Evolutionary conservation across 495 filamentous ascomycete genomes (phyloP).

Genomic region (Immersiella caudata): DNA sequence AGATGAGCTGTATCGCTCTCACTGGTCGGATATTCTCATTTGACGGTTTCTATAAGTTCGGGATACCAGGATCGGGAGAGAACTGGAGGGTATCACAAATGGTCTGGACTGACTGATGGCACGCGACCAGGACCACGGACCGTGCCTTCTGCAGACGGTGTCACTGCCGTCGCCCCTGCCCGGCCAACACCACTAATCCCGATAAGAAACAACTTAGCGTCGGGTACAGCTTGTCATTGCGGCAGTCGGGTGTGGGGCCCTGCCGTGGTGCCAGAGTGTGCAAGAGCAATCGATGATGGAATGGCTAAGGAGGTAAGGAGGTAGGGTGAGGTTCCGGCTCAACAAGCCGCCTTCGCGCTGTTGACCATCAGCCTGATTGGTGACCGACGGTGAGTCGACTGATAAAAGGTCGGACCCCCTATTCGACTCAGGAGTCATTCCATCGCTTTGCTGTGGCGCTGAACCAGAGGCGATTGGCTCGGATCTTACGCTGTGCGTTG

Average conservation of each 20-base stretch:
- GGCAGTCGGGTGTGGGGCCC: not conserved
- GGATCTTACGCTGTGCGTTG: too few relatives aligned
- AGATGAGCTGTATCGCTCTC: not conserved
- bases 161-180: not conserved
- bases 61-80: not conserved
- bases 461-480: too few relatives aligned
- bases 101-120: not conserved
- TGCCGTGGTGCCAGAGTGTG: not conserved
- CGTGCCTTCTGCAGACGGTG: constrained; percentile 4
- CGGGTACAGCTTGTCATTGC: not conserved
- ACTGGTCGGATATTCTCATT: not conserved
- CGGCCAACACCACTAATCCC: not conserved
- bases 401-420: not conserved
- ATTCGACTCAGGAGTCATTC: too few relatives aligned
- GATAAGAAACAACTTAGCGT: not conserved
- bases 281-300: not conserved
- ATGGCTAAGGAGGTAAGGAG: too few relatives aligned
- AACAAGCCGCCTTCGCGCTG: not conserved
- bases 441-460: too few relatives aligned
- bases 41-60: not conserved
- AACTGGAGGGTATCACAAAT: not conserved
- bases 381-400: not conserved
- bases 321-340: not conserved
- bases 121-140: constrained; percentile 13
- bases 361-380: not conserved